Evolutionary conservation across 192 early-diverging fungal genomes (phyloP).

Genomic region (Rhizophlyctis rosea): DNA sequence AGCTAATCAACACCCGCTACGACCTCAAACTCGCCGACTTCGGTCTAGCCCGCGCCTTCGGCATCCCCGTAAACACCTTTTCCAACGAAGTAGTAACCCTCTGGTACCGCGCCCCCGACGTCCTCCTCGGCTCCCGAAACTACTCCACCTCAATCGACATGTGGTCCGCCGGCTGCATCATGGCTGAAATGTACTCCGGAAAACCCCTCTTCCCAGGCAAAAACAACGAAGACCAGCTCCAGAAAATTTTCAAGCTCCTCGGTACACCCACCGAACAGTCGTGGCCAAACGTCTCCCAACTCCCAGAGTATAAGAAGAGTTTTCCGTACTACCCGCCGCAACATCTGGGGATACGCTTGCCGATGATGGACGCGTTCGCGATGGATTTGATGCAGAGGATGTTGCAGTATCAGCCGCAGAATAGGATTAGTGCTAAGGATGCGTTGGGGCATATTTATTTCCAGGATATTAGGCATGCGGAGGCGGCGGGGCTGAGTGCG

Average conservation of each 20-base stretch:
- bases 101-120: slow-evolving; percentile 97
- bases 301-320: slow-evolving; percentile 83
- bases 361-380: slow-evolving; percentile 76
- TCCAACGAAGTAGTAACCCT: slow-evolving; percentile 98
- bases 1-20: slow-evolving; percentile 82
- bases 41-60: slow-evolving; percentile 95
- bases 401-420: slow-evolving; percentile 75
- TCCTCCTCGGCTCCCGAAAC: slow-evolving; percentile 88
- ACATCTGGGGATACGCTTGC: slow-evolving; percentile 65
- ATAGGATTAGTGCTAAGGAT: slow-evolving; percentile 74
- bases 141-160: slow-evolving; percentile 97
- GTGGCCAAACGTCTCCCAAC: slow-evolving; percentile 84
- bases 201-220: slow-evolving; percentile 94
- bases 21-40: slow-evolving; percentile 80
- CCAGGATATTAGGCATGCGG: slow-evolving; percentile 50
- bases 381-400: slow-evolving; percentile 78
- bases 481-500: background rate
- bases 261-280: slow-evolving; percentile 62
- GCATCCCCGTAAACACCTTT: slow-evolving; percentile 92
- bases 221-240: slow-evolving; percentile 83
- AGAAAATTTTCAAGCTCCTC: slow-evolving; percentile 86
- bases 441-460: slow-evolving; percentile 62
- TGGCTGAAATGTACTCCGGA: slow-evolving; percentile 79
- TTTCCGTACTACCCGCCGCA: slow-evolving; percentile 72
- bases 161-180: slow-evolving; percentile 97